Evolutionary conservation across 345 rosid genomes (phyloP).

Genomic region (Acer yangbiense): DNA sequence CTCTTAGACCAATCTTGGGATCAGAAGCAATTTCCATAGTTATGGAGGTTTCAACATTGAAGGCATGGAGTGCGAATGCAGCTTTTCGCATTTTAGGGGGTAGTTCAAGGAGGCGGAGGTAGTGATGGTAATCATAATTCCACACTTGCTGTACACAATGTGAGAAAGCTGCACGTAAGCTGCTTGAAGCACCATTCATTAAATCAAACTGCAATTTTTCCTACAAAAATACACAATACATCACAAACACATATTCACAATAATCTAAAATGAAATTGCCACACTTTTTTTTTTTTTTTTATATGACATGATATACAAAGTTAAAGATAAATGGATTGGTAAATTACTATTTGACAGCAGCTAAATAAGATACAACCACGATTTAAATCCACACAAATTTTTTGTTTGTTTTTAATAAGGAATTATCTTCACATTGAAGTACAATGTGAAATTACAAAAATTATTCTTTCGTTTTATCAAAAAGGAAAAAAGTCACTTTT

Average conservation of each 20-base stretch:
- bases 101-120: constrained; percentile 93
- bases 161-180: constrained; percentile 65
- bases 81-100: constrained; percentile 77
- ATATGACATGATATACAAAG: too few species aligned
- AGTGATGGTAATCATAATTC: constrained; percentile 93
- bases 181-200: constrained; percentile 63
- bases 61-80: constrained; percentile 86
- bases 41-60: constrained; percentile 88
- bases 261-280: background rate
- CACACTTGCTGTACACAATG: constrained; percentile 87
- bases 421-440: background rate
- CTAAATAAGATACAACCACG: background rate
- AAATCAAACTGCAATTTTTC: constrained; percentile 25
- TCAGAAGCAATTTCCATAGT: constrained; percentile 96
- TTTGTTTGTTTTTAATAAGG: too few species aligned
- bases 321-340: background rate
- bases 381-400: background rate
- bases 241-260: background rate
- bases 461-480: background rate
- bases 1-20: constrained; percentile 85
- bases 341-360: background rate
- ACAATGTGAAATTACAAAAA: background rate
- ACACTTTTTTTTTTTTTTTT: too few species aligned
- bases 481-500: background rate
- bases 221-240: constrained; percentile 26